Evolutionary conservation across 1,139 yeast genomes (phyloP), one percentile per base, ranked within the genome.

Genomic region (Nakaseomyces delphensis): DNA sequence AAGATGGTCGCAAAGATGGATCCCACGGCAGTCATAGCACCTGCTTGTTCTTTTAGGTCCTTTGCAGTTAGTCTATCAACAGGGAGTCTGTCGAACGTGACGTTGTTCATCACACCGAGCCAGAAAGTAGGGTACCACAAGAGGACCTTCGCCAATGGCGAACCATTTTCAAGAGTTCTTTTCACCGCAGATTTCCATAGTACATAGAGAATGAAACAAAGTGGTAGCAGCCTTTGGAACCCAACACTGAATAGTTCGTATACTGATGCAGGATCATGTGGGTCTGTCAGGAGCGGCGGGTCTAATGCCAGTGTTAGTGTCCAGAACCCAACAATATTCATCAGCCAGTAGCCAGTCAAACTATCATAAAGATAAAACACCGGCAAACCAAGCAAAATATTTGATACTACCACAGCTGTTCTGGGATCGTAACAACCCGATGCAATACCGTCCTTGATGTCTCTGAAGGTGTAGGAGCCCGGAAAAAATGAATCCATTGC

Each of bases 51-150:
- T 49, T 71, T 74, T 31, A 91, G 66, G 57, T 89, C 97, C 7
- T 68, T 64, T 2, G 77, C 54, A 0, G 93, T 83, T 38, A 91
- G 67, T 45, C 98, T 68, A 57, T 91, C 97, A 10, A 89, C 79
- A 0, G 96, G 96, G 15, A 91, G 65, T 48, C 89, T 67, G 55
- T 86, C 96, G 63, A 89, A 87, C 0, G 95, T 86, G 54, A 85
- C 73, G 60, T 87, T 87, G 58, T 89, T 89, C 54, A 87, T 69
- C 33, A 84, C 72, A 1, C 96, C 96, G 2, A 84, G 55, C 95
- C 95, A 86, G 55, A 83, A 83, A 4, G 81, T 69, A 0, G 89
- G 83, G 49, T 83, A 82, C 91, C 95, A 89, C 33, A 80, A 57
- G 0, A 81, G 33, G 0, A 77, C 54, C 43, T 84, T 73, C 40